Base-by-base conservation (phyloP, 371 early-diverging fungal species). In the Haplosporangium sp. region DNA sequence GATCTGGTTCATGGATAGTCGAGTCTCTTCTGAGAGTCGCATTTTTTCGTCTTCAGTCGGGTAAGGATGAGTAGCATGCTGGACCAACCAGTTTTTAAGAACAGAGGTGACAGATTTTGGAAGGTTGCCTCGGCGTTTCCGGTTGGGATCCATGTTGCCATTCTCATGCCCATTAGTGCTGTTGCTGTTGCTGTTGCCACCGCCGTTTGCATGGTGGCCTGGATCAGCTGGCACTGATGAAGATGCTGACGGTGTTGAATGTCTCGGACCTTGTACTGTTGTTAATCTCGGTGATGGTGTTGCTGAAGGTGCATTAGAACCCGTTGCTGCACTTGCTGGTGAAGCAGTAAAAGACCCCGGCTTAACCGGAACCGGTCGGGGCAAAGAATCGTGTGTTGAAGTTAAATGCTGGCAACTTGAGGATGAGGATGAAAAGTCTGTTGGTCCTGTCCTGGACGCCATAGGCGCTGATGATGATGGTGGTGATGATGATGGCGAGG, bases 21-120 rank as follows among this genome's bases (percentile, higher is more conserved):
- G 90, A 0, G 94, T 94, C 20, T 86, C 83, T 47, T 82, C 73
- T 0, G 88, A 86, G 46, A 94, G 81, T 40, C 71, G 69, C 50
- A 82, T 82, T 79, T 95, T 95, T 63, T 94, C 91, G 14, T 89
- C 90, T 64, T 94, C 94, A 36, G 87, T 89, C 1, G 95, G 95
- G 74, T 94, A 95, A 12, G 95, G 95, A 59, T 94, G 90, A 59
- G 85, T 87, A 42, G 89, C 87, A 71, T 95, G 86, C 67, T 90
- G 86, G 68, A 87, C 83, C 41, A 95, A 77, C 94, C 95, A 95
- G 43, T 83, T 79, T 76, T 90, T 90, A 40, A 94, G 81, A 21
- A 87, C 84, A 23, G 87, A 87, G 42, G 90, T 90, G 40, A 90
- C 89, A 2, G 84, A 80, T 48, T 88, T 88, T 55, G 89, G 89